Evolutionary conservation across 2,329 filamentous ascomycete species (phyloP), one percentile per base, ranked within the genome.

Genomic region (Coniochaeta sp.): DNA sequence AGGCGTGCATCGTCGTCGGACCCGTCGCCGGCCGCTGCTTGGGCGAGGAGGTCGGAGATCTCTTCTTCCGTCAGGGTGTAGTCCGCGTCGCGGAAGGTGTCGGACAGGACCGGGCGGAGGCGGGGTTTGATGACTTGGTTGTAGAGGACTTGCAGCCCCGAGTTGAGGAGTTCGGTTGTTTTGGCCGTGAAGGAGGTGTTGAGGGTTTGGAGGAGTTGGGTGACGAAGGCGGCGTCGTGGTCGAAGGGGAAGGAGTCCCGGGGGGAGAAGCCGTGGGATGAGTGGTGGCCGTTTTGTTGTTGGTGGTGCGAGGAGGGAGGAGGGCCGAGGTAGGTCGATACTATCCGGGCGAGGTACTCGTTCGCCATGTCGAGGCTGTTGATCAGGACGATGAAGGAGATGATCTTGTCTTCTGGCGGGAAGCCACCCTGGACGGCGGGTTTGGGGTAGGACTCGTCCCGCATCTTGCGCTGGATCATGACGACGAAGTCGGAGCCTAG

Each of bases 391-490:
- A 96, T 83, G 66, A 99, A 99, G 4, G 87, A 78, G 49, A 97
- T 82, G 57, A 96, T 87, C 60, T 86, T 89, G 60, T 91, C 85
- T 66, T 99, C 94, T 0, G 91, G 89, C 1, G 92, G 92, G 42
- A 91, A 78, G 1, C 84, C 87, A 33, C 91, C 91, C 66, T 90
- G 85, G 1, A 91, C 81, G 0, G 82, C 73, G 2, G 89, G 77
- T 62, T 87, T 89, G 0, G 92, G 94, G 63, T 96, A 97, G 55
- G 86, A 87, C 67, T 99, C 94, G 65, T 97, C 91, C 42, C 91
- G 84, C 94, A 99, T 97, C 70, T 95, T 96, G 53, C 92, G 86
- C 67, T 97, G 92, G 33, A 96, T 85, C 91, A 99, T 96, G 61
- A 90, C 89, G 57, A 97, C 85, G 65, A 97, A 99, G 67, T 99